Percentiles rank a stretch among this genome's conserved stretches.
Evolutionary conservation across 163 green algal species (phyloP).

Genomic region (Trebouxia gelatinosa): DNA sequence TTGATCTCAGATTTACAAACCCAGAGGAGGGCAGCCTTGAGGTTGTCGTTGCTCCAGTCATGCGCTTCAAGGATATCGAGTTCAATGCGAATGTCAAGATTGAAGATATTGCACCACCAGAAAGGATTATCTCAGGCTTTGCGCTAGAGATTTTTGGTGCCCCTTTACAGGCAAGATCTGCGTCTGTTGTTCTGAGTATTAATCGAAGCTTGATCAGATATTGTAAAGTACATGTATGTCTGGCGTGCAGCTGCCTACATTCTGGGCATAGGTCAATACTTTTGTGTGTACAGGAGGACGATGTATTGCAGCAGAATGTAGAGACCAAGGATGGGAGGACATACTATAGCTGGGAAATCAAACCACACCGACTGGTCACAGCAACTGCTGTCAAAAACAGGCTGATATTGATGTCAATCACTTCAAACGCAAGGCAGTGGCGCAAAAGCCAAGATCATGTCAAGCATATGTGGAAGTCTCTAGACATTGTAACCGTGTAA

Average conservation of each 20-base stretch:
- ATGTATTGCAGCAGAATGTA: constrained; percentile 68
- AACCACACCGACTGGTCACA: constrained; percentile 69
- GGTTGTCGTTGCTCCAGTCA: constrained; percentile 91
- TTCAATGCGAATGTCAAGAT: constrained; percentile 75
- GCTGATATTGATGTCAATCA: constrained; percentile 79
- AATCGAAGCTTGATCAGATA: too few species aligned
- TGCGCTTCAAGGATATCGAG: constrained; percentile 76
- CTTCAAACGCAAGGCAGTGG: constrained; percentile 67
- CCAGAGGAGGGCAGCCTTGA: constrained; percentile 71
- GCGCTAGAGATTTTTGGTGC: constrained; percentile 83
- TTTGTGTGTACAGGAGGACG: constrained; percentile 54
- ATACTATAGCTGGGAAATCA: constrained; percentile 80
- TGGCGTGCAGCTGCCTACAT: not conserved
- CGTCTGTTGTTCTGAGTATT: too few species aligned
- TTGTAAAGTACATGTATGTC: not conserved
- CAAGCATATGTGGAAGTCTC: constrained; percentile 60
- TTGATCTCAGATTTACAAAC: constrained; percentile 88
- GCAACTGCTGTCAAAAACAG: constrained; percentile 84
- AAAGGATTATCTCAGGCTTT: constrained; percentile 82
- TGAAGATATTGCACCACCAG: constrained; percentile 68
- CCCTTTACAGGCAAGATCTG: constrained; percentile 55
- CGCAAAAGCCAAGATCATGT: constrained; percentile 60
- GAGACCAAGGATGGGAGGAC: constrained; percentile 46
- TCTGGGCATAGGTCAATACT: not conserved
- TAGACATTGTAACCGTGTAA: constrained; percentile 49